Evolutionary conservation across 306 rosid species (phyloP), one percentile per base, ranked within the genome.

Genomic region (Heteromeles arbutifolia): DNA sequence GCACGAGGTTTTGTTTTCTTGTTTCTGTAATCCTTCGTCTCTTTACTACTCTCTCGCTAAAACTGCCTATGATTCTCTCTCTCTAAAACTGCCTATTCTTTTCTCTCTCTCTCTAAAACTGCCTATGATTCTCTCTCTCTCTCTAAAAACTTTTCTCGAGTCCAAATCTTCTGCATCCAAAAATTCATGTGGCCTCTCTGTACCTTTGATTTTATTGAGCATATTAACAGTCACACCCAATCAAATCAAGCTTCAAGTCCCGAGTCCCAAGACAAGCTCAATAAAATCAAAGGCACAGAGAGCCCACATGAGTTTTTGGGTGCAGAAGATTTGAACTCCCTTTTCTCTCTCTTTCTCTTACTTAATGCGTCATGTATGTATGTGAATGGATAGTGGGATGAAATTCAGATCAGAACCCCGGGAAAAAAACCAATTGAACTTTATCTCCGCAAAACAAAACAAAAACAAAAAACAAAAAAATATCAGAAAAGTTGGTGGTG

Each of bases 1-100:
- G 89, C 92, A 83, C 87, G 56, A 70, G 86, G 72, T 87, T 84
- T 86, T 87, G 85, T 87, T 81, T 68, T 77, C 54, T 84, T 77
- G 57, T 79, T 62, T 62, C 39, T 77, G 74, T 28, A 43, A 8
- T 34, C 52, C 48, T 6, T 24, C 21, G 18, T 21, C 56, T 54
- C 45, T 32, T 65, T 70, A 37, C 18, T 22, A 4, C 69, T 68
- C 59, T 43, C 73, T 21, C 73, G 13, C 73, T 24, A 12, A n/a
- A 25, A 45, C 66, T 26, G 39, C 10, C 50, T 45, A 4, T 31
- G 25, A 53, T 31, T 26, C 26, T 26, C 37, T 8, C 24, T 45
- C 63, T 44, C 69, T 57, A 48, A 48, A 48, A 48, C 56, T 67
- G 62, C 26, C 74, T 73, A 37, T 64, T 39, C 3, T 24, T 59